Base-by-base conservation (phyloP, 768 basidiomycete species). In the Amanita rubescens region DNA sequence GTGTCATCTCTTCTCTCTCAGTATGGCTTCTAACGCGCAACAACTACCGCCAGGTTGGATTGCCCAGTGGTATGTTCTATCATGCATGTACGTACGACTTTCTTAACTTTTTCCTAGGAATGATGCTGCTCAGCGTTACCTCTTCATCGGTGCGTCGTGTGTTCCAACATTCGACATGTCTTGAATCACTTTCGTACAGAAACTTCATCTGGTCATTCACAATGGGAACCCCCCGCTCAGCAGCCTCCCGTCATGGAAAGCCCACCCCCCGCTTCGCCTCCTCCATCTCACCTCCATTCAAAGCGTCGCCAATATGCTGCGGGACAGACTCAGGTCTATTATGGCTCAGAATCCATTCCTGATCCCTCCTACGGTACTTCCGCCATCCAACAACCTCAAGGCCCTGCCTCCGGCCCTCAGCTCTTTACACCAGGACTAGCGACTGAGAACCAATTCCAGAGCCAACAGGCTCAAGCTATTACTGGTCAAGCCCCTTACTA, bases 291-390 rank as follows among this genome's bases (percentile, higher is more conserved):
- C 37, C 65, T 70, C 25, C 75, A 78, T 58, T 52, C 73, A 50
- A 87, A 90, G 70, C 86, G 91, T 60, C 85, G 94, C 42, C 93
- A 95, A 68, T 97, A 97, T 66, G 94, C 94, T 46, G 84, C 90
- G 3, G 94, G 90, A 10, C 94, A 96, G 69, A 92, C 92, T 1
- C 90, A 93, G 63, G 91, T 80, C 2, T 94, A 94, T 66, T 91
- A 91, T 59, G 80, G 82, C 33, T 64, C 69, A 11, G 75, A 75
- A 24, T 71, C 70, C 3, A 59, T 69, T 33, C 58, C 73, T 38
- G 80, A 81, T 46, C 75, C 80, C 10, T 61, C 65, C 25, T 79
- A 78, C 58, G 64, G 57, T 14, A 60, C 52, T 64, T 69, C 60
- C 24, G 66, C 69, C 25, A 75, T 64, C 15, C 65, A 71, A 10